Evolutionary conservation across 2,329 filamentous ascomycete genomes (phyloP), one percentile per base, ranked within the genome.

Genomic region (Diaporthe capsici): DNA sequence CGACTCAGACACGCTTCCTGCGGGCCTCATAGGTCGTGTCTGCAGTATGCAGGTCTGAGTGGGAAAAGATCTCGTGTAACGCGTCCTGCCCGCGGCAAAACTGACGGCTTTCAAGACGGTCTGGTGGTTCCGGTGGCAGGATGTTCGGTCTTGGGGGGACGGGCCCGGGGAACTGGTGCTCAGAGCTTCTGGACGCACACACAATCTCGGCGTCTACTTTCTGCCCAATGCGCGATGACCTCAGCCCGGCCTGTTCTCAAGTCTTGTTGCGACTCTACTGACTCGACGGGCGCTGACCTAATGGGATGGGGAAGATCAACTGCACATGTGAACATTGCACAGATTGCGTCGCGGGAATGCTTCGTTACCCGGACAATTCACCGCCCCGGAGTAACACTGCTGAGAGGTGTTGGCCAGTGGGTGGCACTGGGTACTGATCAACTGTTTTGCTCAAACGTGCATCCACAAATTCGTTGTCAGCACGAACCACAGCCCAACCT

Each of bases 141-240:
- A 31, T n/a, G 17, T 15, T 63, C 60, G 60, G 60, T 12, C 3
- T 39, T 44, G n/a, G 39, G 12, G 34, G 39, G 37, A 63, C 60
- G 39, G 31, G 42, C 42, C 42, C 61, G 61, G 47, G 22, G 28
- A 53, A 34, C 63, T 53, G 63, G 44, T 39, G 44, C 63, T 65
- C 61, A 65, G 25, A 34, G 42, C 42, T 34, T 65, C 61, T 65
- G 12, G 61, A 65, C 42, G 60, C 60, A 63, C 39, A 63, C 39
- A 17, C 25, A 34, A 44, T 49, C 63, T 51, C 63, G 44, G 63
- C 63, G 22, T 39, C 44, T 25, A n/a, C 31, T n/a, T 49, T n/a
- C 22, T 37, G 63, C 22, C 63, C 63, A 67, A 67, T 67, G 31
- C 37, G 63, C n/a, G 44, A 67, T 67, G 63, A 51, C 63, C 63